Evolutionary conservation across 1,284 basidiomycete genomes (phyloP).

Genomic region (Apiotrichum brassicae): DNA sequence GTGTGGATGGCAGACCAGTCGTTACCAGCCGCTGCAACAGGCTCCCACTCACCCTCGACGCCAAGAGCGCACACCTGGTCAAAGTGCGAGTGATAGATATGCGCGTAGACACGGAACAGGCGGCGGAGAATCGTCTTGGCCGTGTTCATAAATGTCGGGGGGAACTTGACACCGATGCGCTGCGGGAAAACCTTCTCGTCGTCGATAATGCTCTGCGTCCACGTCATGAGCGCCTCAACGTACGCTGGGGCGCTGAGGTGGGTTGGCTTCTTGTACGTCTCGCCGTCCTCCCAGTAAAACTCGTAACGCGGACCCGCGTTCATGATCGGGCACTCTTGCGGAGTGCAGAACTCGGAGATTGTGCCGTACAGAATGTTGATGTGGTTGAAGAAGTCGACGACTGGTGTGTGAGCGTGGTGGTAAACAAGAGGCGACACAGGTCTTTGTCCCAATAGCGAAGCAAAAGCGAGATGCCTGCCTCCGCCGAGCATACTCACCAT

Average conservation of each 20-base stretch:
- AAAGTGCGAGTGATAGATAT: slow-evolving; percentile 99
- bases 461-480: too few species aligned
- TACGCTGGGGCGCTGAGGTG: slow-evolving; percentile 93
- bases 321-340: slow-evolving; percentile 96
- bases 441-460: too few species aligned
- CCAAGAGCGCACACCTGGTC: slow-evolving; percentile 97
- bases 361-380: slow-evolving; percentile 95
- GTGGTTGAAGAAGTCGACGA: slow-evolving; percentile 94
- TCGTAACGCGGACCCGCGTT: slow-evolving; percentile 97
- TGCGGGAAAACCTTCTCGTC: slow-evolving; percentile 91
- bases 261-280: slow-evolving; percentile 84
- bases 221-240: slow-evolving; percentile 97
- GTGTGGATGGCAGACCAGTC: not conserved
- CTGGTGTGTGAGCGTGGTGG: slow-evolving; percentile 54
- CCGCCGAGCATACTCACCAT: slow-evolving; percentile 77
- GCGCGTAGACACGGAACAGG: slow-evolving; percentile 94
- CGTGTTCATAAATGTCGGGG: slow-evolving; percentile 81
- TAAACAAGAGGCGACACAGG: too few species aligned
- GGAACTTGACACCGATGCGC: slow-evolving; percentile 90
- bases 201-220: slow-evolving; percentile 89
- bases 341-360: slow-evolving; percentile 92
- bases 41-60: slow-evolving; percentile 72
- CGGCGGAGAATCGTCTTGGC: slow-evolving; percentile 88
- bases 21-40: too few species aligned
- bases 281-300: slow-evolving; percentile 97